A percentile compares a stretch with the other conserved stretches of the same genome.
phyloP scores from a whole-genome alignment of 805 yeast species.

The Monosporozyma unispora region DNA sequence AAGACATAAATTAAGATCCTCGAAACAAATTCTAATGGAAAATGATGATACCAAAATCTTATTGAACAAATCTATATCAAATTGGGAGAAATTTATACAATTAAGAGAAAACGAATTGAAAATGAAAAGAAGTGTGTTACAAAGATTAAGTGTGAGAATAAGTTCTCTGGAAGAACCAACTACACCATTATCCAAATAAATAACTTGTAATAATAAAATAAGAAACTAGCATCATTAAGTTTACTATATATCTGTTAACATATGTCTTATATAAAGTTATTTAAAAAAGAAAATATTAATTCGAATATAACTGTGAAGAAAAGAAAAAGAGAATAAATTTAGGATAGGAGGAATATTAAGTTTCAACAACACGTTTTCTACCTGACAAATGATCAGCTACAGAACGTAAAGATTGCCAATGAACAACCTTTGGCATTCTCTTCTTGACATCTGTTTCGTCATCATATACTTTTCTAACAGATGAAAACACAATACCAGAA shows the following conservation, averaged over 20 bases:
- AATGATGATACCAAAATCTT: slow-evolving; percentile 24
- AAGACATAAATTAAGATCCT: slow-evolving; percentile 24
- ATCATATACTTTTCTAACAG: slow-evolving; percentile 71
- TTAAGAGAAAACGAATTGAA: slow-evolving; percentile 21
- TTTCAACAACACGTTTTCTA: slow-evolving; percentile 35
- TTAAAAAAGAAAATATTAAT: background rate
- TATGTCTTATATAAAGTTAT: background rate
- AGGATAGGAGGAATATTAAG: background rate
- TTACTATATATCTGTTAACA: background rate
- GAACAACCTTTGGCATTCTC: slow-evolving; percentile 83
- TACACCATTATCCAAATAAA: background rate
- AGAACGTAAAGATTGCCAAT: slow-evolving; percentile 70
- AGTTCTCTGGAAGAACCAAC: background rate
- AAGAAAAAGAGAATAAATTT: background rate
- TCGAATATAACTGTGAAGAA: background rate
- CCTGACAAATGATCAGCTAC: slow-evolving; percentile 81
- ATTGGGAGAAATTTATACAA: slow-evolving; percentile 23
- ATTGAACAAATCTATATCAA: slow-evolving; percentile 20
- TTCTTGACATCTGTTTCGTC: slow-evolving; percentile 70
- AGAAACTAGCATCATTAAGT: background rate
- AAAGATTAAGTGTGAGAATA: slow-evolving; percentile 10
- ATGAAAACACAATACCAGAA: slow-evolving; percentile 63
- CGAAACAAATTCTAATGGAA: slow-evolving; percentile 21
- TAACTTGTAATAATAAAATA: background rate
- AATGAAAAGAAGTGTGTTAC: slow-evolving; percentile 16